phyloP scores from a whole-genome alignment of 1,284 basidiomycete genomes.

The Golubevia pallescens region DNA sequence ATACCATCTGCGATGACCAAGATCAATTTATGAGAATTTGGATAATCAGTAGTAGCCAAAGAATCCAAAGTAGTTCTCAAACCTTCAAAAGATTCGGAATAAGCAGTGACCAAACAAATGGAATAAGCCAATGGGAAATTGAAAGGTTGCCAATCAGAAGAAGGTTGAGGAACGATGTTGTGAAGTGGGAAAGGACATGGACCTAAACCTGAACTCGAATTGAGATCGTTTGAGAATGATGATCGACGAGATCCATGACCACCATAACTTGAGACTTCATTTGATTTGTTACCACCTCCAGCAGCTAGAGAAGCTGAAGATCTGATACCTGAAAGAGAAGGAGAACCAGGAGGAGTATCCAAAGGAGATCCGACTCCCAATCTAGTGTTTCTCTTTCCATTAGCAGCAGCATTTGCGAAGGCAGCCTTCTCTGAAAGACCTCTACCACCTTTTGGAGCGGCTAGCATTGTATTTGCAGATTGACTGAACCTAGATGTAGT shows the following conservation, averaged over 20 bases:
- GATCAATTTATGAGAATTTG: slow-evolving; percentile 95
- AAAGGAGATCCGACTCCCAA: too few relatives aligned
- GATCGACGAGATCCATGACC: slow-evolving; percentile 26
- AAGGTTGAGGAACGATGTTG: slow-evolving; percentile 90
- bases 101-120: slow-evolving; percentile 96
- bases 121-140: slow-evolving; percentile 92
- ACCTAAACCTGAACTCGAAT: slow-evolving; percentile 35
- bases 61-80: slow-evolving; percentile 96
- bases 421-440: neutral
- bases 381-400: too few relatives aligned
- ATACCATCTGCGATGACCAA: slow-evolving; percentile 97
- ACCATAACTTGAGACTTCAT: slow-evolving; percentile 20
- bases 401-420: too few relatives aligned
- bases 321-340: slow-evolving; percentile 45
- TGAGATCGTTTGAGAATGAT: slow-evolving; percentile 36
- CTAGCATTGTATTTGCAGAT: slow-evolving; percentile 69
- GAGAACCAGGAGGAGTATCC: slow-evolving; percentile 54
- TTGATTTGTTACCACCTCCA: slow-evolving; percentile 7
- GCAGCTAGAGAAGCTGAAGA: slow-evolving; percentile 51
- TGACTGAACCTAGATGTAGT: slow-evolving; percentile 76
- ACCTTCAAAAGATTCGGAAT: slow-evolving; percentile 96
- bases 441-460: slow-evolving; percentile 74
- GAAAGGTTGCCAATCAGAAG: slow-evolving; percentile 90
- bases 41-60: slow-evolving; percentile 96
- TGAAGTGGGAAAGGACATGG: slow-evolving; percentile 81